phyloP scores from a whole-genome alignment of 2,329 filamentous ascomycete genomes.

The Colletotrichum melonis region DNA sequence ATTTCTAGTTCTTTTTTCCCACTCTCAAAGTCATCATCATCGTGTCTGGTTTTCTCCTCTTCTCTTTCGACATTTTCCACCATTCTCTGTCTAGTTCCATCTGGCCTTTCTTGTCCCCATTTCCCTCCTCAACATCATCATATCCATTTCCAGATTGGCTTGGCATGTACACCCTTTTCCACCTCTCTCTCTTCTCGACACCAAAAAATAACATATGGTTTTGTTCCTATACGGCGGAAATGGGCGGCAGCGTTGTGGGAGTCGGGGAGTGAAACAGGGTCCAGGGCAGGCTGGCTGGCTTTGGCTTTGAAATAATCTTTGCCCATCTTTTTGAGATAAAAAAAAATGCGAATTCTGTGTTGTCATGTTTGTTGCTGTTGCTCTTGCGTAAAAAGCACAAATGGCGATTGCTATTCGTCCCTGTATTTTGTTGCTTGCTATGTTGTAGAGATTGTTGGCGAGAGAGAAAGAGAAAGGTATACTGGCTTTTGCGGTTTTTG shows the following conservation, averaged over 20 bases:
- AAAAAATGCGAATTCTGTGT: conserved; percentile 9
- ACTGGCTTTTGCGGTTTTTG: background rate
- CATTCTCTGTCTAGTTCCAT: background rate
- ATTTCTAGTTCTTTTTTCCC: conserved; percentile 18
- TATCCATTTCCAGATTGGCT: conserved; percentile 13
- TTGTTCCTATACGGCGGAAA: conserved; percentile 29
- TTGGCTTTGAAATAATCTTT: conserved; percentile 13
- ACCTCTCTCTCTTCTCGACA: conserved; percentile 24
- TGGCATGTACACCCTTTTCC: conserved; percentile 20
- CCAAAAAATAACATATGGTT: conserved; percentile 22
- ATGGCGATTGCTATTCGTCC: no score
- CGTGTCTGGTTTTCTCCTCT: background rate
- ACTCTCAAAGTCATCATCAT: conserved; percentile 20
- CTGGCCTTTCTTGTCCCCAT: background rate
- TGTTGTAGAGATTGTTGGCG: background rate
- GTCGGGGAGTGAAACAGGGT: conserved; percentile 37
- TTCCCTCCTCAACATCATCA: background rate
- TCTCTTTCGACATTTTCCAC: background rate
- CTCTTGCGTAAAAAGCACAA: no score
- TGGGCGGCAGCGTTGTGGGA: conserved; percentile 38
- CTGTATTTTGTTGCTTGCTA: background rate
- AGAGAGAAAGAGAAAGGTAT: background rate
- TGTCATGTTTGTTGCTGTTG: no score
- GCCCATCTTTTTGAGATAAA: background rate
- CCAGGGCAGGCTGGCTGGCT: conserved; percentile 33